Base-by-base conservation (phyloP, 371 early-diverging fungal species). In the Phascolomyces articulosus region DNA sequence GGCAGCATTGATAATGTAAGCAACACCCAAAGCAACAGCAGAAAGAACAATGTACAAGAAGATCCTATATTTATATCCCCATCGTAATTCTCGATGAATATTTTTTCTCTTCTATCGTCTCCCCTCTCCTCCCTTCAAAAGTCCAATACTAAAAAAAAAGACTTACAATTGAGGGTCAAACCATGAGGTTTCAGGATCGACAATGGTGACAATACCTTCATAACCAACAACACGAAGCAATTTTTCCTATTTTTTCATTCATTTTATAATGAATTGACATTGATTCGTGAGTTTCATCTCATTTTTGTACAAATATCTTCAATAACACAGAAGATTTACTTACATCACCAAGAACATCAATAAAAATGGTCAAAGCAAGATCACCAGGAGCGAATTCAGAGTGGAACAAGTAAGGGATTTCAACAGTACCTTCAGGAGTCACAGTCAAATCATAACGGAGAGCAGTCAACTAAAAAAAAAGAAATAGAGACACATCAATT, bases 131-230 rank as follows among this genome's bases (percentile, higher is more conserved):
- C 31, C 31, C 31, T 9, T 31, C 9, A 31, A 31, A 31, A 31
- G n/a, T n/a, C n/a, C n/a, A n/a, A n/a, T n/a, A n/a, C n/a, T 31
- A 31, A 31, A 6, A 18, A 4, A 10, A 15, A 7, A 23, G 38
- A 78, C 79, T 77, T 73, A 82, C 82, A 82, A 73, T 71, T 82
- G 77, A 65, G 69, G 63, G 67, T 82, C 82, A 31, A 77, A 70
- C 72, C 75, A 77, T 21, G 82, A 73, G 62, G 69, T 68, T 40
- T 78, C 79, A 27, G 82, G 82, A 10, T 82, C 77, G 63, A 68
- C 63, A n/a, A 82, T 67, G 55, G 79, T 78, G 16, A 82, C 68
- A 18, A 71, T 71, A 26, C 82, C 82, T 56, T 70, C 74, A 38
- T 72, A 82, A 27, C 79, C 82, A 73, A 73, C 66, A 62, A 78